Evolutionary conservation across 176 grass and related monocot species (phyloP).

Genomic region (Lolium rigidum): DNA sequence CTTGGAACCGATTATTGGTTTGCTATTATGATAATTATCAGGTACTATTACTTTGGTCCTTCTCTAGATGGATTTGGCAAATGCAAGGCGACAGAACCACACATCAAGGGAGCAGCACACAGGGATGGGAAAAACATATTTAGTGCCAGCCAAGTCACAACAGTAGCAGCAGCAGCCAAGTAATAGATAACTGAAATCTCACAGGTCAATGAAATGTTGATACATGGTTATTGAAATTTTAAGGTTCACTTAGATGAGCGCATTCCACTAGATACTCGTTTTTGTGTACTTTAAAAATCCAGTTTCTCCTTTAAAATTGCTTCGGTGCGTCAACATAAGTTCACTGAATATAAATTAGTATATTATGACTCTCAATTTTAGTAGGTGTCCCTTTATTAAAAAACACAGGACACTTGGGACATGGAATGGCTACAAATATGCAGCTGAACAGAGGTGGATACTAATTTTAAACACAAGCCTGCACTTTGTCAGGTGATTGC

Average conservation of each 20-base stretch:
- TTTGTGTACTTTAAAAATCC: slow-evolving; percentile 8
- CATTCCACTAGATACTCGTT: not conserved
- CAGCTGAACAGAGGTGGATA: not conserved
- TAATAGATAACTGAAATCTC: not conserved
- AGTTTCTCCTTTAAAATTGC: not conserved
- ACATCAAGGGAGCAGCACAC: not conserved
- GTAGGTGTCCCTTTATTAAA: not conserved
- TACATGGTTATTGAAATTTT: not conserved
- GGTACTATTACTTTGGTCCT: not conserved
- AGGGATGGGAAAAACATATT: not conserved
- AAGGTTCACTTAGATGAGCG: not conserved
- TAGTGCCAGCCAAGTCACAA: not conserved
- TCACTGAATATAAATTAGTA: not conserved
- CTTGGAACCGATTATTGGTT: not conserved
- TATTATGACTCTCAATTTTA: not conserved
- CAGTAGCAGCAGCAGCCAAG: no score
- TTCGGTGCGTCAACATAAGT: not conserved
- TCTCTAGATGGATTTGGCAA: not conserved
- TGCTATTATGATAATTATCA: not conserved
- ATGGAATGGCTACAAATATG: no score
- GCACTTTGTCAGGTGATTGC: no score
- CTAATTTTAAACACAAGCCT: not conserved
- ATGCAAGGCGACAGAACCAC: not conserved
- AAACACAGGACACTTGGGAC: no score
- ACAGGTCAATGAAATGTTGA: not conserved